Percentiles rank a stretch among this genome's conserved stretches.
Conservation (phyloP, 371 early-diverging fungal species). For the Smittium culicis region DNA sequence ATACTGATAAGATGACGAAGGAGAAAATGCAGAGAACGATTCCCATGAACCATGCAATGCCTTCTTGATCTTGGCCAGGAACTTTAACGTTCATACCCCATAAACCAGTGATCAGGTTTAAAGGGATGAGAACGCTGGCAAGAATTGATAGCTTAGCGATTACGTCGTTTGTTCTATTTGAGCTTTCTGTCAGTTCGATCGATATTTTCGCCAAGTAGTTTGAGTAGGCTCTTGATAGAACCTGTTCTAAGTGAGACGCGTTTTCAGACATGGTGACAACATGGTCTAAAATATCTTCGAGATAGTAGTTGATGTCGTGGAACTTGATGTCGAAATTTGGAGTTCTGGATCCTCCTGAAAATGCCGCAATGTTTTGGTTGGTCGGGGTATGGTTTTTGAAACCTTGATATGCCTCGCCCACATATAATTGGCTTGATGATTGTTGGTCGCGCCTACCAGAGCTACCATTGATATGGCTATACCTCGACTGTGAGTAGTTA, state of each 20-base stretch:
- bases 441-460: too few species aligned
- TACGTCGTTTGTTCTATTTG: conserved; percentile 79
- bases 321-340: conserved; percentile 15
- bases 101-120: conserved; percentile 85
- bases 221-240: conserved; percentile 76
- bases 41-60: conserved; percentile 59
- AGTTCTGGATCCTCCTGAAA: neutral
- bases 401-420: neutral
- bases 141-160: conserved; percentile 80
- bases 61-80: conserved; percentile 50
- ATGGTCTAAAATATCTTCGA: conserved; percentile 92
- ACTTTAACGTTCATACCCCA: conserved; percentile 90
- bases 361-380: neutral
- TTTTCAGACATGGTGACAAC: conserved; percentile 84
- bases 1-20: conserved; percentile 31
- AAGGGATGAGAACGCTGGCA: conserved; percentile 84
- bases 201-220: conserved; percentile 94
- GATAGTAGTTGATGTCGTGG: conserved; percentile 40
- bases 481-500: too few species aligned
- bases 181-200: conserved; percentile 88
- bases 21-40: conserved; percentile 33
- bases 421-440: neutral
- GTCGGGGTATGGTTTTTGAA: too few species aligned
- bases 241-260: conserved; percentile 76
- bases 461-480: too few species aligned